Evolutionary conservation across 2,329 filamentous ascomycete species (phyloP).

Genomic region (Penicillium expansum): DNA sequence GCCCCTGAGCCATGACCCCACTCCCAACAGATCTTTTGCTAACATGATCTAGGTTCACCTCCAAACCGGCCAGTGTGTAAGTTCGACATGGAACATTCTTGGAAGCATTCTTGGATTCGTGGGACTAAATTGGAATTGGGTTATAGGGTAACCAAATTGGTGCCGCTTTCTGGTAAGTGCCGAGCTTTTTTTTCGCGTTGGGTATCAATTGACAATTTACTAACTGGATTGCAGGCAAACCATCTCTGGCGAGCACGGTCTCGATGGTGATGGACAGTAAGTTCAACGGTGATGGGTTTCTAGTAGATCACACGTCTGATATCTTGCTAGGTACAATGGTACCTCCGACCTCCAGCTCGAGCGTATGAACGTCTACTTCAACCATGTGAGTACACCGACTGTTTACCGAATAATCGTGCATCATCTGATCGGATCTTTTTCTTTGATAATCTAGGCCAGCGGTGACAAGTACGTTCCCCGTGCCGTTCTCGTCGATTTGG

Average conservation of each 20-base stretch:
- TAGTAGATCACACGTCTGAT: slow-evolving; percentile 24
- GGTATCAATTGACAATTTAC: slow-evolving; percentile 27
- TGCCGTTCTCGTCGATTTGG: slow-evolving; percentile 98
- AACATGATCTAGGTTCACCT: slow-evolving; percentile 80
- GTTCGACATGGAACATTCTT: slow-evolving; percentile 37
- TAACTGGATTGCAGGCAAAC: slow-evolving; percentile 62
- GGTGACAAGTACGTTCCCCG: slow-evolving; percentile 99
- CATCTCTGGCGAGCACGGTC: slow-evolving; percentile 88
- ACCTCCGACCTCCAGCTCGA: slow-evolving; percentile 98
- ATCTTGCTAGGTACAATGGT: slow-evolving; percentile 76
- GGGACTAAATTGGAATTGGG: slow-evolving; percentile 31
- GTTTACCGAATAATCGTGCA: neutral
- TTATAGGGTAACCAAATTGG: slow-evolving; percentile 98
- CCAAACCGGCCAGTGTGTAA: slow-evolving; percentile 99
- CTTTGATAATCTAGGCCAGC: slow-evolving; percentile 61
- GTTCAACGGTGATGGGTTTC: neutral
- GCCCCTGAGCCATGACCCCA: slow-evolving; percentile 36
- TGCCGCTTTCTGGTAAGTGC: slow-evolving; percentile 93
- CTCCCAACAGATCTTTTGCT: slow-evolving; percentile 31
- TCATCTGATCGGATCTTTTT: slow-evolving; percentile 2
- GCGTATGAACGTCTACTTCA: slow-evolving; percentile 99
- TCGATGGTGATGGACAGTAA: slow-evolving; percentile 66
- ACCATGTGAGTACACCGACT: slow-evolving; percentile 61
- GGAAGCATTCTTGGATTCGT: slow-evolving; percentile 8
- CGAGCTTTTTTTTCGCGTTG: slow-evolving; percentile 2